Base-by-base conservation (phyloP, 106 monocot species). In the Apostasia shenzhenica region DNA sequence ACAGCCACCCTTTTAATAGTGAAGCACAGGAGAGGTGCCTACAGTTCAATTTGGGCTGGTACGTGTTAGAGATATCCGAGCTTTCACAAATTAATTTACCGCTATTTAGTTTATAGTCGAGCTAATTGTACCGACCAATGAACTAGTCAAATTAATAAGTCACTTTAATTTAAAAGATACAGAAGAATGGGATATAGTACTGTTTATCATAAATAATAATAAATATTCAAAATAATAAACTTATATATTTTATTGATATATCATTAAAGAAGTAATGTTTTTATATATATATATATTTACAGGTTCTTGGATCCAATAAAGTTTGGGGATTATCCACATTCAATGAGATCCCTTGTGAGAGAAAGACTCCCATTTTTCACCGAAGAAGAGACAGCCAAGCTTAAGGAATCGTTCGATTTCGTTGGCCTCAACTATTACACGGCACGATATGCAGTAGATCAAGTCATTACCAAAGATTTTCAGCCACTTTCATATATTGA, bases 281-380 rank as follows among this genome's bases (percentile, higher is more conserved):
- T 26, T n/a, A n/a, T n/a, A n/a, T n/a, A n/a, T 26, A 26, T 26
- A 26, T 10, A 10, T 12, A 55, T 61, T 1, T 14, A 14, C 46
- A 79, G 85, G 81, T 85, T 81, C 55, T 54, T 81, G 75, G 81
- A 85, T 6, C 85, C 85, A 4, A 46, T 85, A 38, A 78, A 68
- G 52, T 9, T 54, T 40, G 85, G 85, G 11, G 78, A 85, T 12
- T 81, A 85, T 42, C 85, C 85, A 1, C 61, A 55, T 6, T 75
- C 5, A 41, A 81, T 85, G 84, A 80, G 66, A 62, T 10, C 67
- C 5, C 6, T 72, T 10, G 72, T 75, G 1, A 45, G 70, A 39
- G 54, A 75, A 2, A 57, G 85, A n/a, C 67, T 81, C 6, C 85
- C 81, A 6, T 54, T 42, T 8, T 85, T 85, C 59, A 81, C 85